A percentile compares a stretch with the other conserved stretches of the same genome.
phyloP scores from a whole-genome alignment of 768 basidiomycete genomes.

The Serendipita sp. region DNA sequence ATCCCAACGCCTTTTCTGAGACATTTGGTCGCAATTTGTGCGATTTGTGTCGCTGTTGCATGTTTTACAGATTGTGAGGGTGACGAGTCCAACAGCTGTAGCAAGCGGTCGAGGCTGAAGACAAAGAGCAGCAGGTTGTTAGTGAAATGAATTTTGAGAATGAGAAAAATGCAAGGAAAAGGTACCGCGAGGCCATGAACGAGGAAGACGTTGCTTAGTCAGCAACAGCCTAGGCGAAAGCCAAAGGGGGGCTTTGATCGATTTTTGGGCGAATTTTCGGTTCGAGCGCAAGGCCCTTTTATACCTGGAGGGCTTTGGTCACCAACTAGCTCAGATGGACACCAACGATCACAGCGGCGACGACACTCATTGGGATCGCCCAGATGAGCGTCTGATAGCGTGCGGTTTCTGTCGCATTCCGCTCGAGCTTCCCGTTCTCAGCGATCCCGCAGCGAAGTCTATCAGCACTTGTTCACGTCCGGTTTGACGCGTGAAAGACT shows the following conservation, averaged over 20 bases:
- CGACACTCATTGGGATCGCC: not conserved
- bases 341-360: not conserved
- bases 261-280: not conserved
- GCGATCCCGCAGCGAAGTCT: slow-evolving; percentile 24
- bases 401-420: not conserved
- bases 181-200: not conserved
- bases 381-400: slow-evolving; percentile 6
- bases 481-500: slow-evolving; percentile 31
- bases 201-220: not conserved
- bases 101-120: slow-evolving; percentile 84
- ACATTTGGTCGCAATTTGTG: slow-evolving; percentile 75
- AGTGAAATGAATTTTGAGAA: not conserved
- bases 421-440: not conserved
- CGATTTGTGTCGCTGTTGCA: slow-evolving; percentile 94
- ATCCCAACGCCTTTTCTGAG: slow-evolving; percentile 58
- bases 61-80: slow-evolving; percentile 77
- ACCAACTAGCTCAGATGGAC: not conserved
- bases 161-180: not conserved
- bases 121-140: not conserved
- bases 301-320: not conserved
- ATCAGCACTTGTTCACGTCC: slow-evolving; percentile 34
- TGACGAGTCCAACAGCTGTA: slow-evolving; percentile 88
- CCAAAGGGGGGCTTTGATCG: not conserved
- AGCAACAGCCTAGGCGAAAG: not conserved
- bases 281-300: not conserved